phyloP scores from a whole-genome alignment of 1,284 basidiomycete species.

The Ceratobasidium sp. region DNA sequence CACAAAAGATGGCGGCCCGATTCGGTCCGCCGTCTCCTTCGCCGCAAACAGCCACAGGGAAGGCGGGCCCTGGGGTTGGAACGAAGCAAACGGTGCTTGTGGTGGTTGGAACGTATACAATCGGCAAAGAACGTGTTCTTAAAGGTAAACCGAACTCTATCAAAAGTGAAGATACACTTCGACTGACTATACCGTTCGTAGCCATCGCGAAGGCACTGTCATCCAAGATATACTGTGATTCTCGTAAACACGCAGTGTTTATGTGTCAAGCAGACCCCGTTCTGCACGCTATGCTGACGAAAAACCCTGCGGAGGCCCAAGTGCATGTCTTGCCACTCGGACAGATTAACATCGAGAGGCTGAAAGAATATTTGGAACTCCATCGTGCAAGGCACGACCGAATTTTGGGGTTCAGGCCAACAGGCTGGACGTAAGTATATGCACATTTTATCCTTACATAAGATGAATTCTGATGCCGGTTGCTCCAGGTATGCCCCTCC shows the following conservation, averaged over 20 bases:
- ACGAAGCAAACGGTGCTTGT: constrained; percentile 62
- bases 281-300: constrained; percentile 80
- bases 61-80: neutral
- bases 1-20: constrained; percentile 12
- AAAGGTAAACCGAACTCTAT: constrained; percentile 68
- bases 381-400: constrained; percentile 79
- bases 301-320: constrained; percentile 77
- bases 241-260: constrained; percentile 81
- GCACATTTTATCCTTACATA: neutral
- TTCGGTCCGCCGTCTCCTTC: neutral
- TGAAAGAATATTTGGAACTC: constrained; percentile 80
- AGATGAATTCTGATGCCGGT: constrained; percentile 33
- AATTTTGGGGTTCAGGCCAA: constrained; percentile 88
- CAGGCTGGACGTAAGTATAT: constrained; percentile 88
- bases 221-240: constrained; percentile 91
- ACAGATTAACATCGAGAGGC: constrained; percentile 79
- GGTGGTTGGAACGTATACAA: constrained; percentile 94
- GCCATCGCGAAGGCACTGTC: constrained; percentile 85
- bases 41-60: neutral
- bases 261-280: constrained; percentile 85
- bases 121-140: constrained; percentile 96
- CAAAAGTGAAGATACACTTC: neutral
- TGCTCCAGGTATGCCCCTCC: constrained; percentile 74
- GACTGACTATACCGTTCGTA: constrained; percentile 50
- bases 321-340: constrained; percentile 90